A percentile compares a stretch with the other conserved stretches of the same genome.
Conservation (phyloP, 73 alveolate species). For the Stentor coeruleus region DNA sequence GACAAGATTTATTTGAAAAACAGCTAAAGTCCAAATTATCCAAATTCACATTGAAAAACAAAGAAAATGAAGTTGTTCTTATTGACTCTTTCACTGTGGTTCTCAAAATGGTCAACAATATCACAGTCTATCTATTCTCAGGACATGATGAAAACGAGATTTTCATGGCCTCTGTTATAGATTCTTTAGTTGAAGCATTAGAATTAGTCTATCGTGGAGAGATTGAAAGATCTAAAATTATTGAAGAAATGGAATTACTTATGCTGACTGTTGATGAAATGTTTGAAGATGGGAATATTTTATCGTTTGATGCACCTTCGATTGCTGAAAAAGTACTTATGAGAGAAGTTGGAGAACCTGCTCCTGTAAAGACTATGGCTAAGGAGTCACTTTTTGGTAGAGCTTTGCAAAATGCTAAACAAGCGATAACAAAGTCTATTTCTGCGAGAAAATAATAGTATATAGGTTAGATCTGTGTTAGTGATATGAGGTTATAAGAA, state of each 20-base stretch:
- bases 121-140: not conserved
- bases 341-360: not conserved
- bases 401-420: not conserved
- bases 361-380: not conserved
- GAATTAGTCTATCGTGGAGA: constrained; percentile 8
- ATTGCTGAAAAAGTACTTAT: constrained; percentile 1
- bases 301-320: not conserved
- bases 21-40: not conserved
- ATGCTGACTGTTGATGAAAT: constrained; percentile 22
- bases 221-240: not conserved
- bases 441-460: not conserved
- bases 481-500: too few species aligned
- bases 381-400: constrained; percentile 3
- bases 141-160: constrained; percentile 2
- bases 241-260: constrained; percentile 21
- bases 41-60: not conserved
- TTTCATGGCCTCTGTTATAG: constrained; percentile 11
- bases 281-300: not conserved
- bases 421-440: constrained; percentile 7
- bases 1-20: not conserved
- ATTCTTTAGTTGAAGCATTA: not conserved
- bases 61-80: not conserved
- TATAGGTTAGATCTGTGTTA: too few species aligned
- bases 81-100: constrained; percentile 4
- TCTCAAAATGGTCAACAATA: not conserved